Percentiles rank a stretch among this genome's conserved stretches.
Conservation (phyloP, 148 eudicot genomes). For the Vaccinium corymbosum region DNA sequence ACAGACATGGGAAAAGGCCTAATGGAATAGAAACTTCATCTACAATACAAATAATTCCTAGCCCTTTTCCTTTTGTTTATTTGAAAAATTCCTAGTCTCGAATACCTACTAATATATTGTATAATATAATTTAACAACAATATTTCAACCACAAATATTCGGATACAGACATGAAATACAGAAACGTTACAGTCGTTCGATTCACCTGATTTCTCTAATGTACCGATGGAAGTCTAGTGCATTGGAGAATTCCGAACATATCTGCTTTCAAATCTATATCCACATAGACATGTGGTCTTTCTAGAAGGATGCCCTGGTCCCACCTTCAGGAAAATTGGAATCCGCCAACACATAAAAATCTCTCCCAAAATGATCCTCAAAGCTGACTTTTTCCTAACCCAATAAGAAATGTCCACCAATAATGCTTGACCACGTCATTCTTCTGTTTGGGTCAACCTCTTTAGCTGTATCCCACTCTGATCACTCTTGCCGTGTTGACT, state of each 20-base stretch:
- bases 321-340: background rate
- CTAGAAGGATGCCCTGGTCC: background rate
- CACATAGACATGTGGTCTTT: background rate
- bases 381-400: background rate
- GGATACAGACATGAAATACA: too few species aligned
- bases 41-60: background rate
- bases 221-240: too few species aligned
- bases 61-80: too few species aligned
- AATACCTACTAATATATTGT: background rate
- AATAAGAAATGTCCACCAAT: background rate
- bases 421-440: background rate
- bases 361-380: background rate
- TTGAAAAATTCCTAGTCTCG: background rate
- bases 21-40: background rate
- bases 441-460: background rate
- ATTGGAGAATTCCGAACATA: too few species aligned
- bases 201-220: too few species aligned
- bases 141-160: too few species aligned
- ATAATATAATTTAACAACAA: too few species aligned
- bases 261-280: background rate
- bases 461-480: constrained; percentile 8
- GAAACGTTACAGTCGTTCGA: too few species aligned
- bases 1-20: too few species aligned
- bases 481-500: background rate
- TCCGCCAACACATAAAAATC: background rate